Evolutionary conservation across 371 early-diverging fungal species (phyloP), one percentile per base, ranked within the genome.

Genomic region (Saksenaea oblongispora): DNA sequence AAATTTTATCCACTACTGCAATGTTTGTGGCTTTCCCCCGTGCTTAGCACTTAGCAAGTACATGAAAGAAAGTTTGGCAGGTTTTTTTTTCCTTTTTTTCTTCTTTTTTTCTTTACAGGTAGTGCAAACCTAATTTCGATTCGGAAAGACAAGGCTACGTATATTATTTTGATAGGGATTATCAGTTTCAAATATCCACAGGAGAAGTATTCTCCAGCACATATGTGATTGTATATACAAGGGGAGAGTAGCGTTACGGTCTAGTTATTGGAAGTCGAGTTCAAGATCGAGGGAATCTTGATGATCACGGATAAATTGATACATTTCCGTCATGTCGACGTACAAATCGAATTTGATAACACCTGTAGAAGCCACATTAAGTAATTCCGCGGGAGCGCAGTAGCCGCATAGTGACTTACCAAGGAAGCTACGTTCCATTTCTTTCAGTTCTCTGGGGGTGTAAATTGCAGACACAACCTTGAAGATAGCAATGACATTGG

Each of bases 361-460:
- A 22, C 53, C 17, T 53, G 61, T 42, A 34, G 51, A 41, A 14
- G 10, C 15, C 9, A 61, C 27, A 0, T 27, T 47, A 31, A 24
- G 31, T 22, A 11, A 14, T 15, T 11, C 17, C 54, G 26, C 17
- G 18, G 42, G 26, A 17, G 14, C 27, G 5, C 1, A 36, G n/a
- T 56, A n/a, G 18, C 53, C 24, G 13, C n/a, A 55, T 39, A 35
- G 27, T 39, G 41, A 63, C 64, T 54, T 59, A 56, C 74, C 77
- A 13, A 82, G 56, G 34, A 82, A 82, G 27, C 75, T 75, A 7
- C 82, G 73, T 34, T 82, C 82, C 79, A 82, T 79, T 65, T 76
- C 78, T 58, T 77, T 80, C 56, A 91, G 73, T 61, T 91, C 89
- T 58, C 73, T 65, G 22, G 76, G 68, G n/a, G 83, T 71, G 59